These are phyloP conservation scores for Cercophora scortea DNA, from an alignment of 495 filamentous ascomycete genomes.

Conservation along the genomic window DNA sequence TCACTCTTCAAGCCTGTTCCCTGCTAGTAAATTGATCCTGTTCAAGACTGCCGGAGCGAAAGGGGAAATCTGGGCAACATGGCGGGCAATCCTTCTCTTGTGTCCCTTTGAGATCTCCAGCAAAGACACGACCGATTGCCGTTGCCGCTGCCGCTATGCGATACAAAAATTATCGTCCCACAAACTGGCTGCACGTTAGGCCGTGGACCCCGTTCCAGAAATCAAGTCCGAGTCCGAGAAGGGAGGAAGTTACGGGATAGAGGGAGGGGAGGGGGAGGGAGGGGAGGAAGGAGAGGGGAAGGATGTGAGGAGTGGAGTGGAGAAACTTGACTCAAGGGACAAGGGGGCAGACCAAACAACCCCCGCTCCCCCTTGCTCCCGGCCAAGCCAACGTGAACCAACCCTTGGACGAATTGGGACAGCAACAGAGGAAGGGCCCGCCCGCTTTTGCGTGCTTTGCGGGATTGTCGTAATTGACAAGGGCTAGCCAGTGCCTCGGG, in stretches of 20 bases:
- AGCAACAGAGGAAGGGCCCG: slow-evolving; percentile 1
- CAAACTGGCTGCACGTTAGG: slow-evolving; percentile 5
- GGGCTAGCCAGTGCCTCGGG: slow-evolving; percentile 27
- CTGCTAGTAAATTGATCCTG: no score
- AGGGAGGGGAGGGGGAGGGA: no score
- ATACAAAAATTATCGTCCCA: not conserved
- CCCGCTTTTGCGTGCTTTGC: slow-evolving; percentile 16
- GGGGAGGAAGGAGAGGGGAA: no score
- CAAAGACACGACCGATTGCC: not conserved
- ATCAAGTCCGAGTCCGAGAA: not conserved
- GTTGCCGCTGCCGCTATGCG: not conserved
- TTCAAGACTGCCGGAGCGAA: not conserved
- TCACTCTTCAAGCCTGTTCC: not conserved
- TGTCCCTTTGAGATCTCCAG: not conserved
- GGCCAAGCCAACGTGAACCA: not conserved
- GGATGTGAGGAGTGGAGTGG: not conserved
- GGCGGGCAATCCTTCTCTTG: not conserved
- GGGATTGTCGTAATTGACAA: slow-evolving; percentile 19
- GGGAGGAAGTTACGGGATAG: no score
- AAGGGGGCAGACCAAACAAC: not conserved
- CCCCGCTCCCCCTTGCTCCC: not conserved
- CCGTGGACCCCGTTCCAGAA: not conserved
- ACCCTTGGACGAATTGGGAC: not conserved
- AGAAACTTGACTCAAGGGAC: not conserved
- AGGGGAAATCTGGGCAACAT: not conserved